These are phyloP conservation scores for Phlyctochytrium bullatum DNA, from an alignment of 192 early-diverging fungal genomes.

Conservation along the genomic window DNA sequence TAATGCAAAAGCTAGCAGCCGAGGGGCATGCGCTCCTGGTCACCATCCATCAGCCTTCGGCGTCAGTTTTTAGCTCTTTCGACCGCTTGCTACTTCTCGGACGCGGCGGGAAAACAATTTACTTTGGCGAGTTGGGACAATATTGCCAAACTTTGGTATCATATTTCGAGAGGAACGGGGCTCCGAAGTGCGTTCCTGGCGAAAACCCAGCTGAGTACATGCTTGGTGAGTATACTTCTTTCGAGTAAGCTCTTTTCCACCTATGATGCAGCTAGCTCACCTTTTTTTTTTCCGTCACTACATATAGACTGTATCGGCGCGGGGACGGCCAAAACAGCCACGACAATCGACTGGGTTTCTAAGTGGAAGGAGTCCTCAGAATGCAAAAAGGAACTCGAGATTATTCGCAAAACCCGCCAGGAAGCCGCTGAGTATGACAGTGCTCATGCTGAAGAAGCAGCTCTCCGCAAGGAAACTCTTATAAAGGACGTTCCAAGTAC, in stretches of 20 bases:
- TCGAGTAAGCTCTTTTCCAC: neutral
- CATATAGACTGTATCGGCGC: constrained; percentile 67
- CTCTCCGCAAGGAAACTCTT: neutral
- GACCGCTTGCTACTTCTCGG: constrained; percentile 76
- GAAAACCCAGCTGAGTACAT: constrained; percentile 88
- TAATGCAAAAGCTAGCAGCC: constrained; percentile 60
- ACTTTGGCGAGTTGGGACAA: constrained; percentile 76
- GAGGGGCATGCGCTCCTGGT: constrained; percentile 74
- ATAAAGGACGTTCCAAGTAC: too few relatives aligned
- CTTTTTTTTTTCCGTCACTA: neutral
- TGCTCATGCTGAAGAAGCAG: too few relatives aligned
- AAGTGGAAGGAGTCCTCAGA: constrained; percentile 66
- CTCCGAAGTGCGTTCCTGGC: constrained; percentile 54
- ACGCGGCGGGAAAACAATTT: constrained; percentile 77
- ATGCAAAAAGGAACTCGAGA: constrained; percentile 33
- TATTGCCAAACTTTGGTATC: constrained; percentile 62
- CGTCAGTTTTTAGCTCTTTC: constrained; percentile 80
- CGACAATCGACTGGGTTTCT: constrained; percentile 67
- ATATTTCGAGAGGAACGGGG: constrained; percentile 77
- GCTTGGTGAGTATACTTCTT: constrained; percentile 24
- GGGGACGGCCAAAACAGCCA: constrained; percentile 36
- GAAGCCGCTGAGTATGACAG: constrained; percentile 26
- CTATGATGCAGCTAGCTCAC: too few relatives aligned
- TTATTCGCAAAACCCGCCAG: constrained; percentile 54
- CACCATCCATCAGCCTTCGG: constrained; percentile 86